phyloP scores from a whole-genome alignment of 768 basidiomycete genomes.

The Auriscalpium orientale region DNA sequence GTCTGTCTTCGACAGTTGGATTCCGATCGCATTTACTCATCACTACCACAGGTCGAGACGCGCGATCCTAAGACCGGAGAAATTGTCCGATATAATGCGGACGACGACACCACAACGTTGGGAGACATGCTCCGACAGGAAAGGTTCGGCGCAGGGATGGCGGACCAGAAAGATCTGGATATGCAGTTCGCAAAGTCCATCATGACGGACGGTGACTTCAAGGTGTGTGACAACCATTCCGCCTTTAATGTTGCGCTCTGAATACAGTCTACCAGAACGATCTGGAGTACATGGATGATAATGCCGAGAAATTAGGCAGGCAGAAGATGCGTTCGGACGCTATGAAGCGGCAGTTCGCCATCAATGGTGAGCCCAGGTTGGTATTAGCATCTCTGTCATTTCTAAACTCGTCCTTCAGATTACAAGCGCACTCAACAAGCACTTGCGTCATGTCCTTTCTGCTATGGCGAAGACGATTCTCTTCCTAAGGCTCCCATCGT shows the following conservation, averaged over 20 bases:
- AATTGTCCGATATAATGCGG: constrained; percentile 79
- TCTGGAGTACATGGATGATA: constrained; percentile 94
- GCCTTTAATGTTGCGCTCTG: background rate
- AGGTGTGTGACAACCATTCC: constrained; percentile 37
- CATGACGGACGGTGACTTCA: constrained; percentile 80
- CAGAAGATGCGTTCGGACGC: constrained; percentile 95
- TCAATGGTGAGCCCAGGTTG: constrained; percentile 58
- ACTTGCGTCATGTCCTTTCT: constrained; percentile 77
- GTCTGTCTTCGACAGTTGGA: constrained; percentile 24
- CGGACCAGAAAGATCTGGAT: constrained; percentile 89
- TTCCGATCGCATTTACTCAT: background rate
- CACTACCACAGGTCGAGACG: constrained; percentile 60
- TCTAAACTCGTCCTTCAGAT: constrained; percentile 40
- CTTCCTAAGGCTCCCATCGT: constrained; percentile 82
- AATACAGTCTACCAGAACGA: constrained; percentile 46
- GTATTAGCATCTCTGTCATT: background rate
- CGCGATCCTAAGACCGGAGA: constrained; percentile 89
- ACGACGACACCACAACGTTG: constrained; percentile 81
- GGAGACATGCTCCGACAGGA: constrained; percentile 94
- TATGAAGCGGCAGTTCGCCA: constrained; percentile 95
- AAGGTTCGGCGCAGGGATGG: constrained; percentile 78
- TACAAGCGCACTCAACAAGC: constrained; percentile 93
- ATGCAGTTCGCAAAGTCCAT: constrained; percentile 84
- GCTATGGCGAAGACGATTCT: constrained; percentile 88
- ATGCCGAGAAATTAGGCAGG: constrained; percentile 85